Conservation (phyloP, 768 basidiomycete genomes). For the Pleurotus ostreatus region DNA sequence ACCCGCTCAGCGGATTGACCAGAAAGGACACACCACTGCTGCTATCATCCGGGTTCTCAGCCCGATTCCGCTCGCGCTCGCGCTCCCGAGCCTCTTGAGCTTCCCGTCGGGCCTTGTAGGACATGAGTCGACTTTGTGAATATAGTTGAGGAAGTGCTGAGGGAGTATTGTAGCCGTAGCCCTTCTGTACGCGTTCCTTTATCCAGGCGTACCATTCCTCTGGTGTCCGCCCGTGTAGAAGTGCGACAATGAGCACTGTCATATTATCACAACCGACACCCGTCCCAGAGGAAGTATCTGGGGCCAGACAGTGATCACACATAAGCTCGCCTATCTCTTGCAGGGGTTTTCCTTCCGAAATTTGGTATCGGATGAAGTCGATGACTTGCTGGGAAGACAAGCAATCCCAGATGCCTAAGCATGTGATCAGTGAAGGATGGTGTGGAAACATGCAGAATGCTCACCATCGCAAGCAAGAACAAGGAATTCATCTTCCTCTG, state of each 20-base stretch:
- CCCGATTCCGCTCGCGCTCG: constrained; percentile 16
- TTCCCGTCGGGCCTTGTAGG: constrained; percentile 60
- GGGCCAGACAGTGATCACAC: constrained; percentile 91
- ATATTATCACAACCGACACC: constrained; percentile 99
- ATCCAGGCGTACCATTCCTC: constrained; percentile 94
- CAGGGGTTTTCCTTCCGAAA: constrained; percentile 76
- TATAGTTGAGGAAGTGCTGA: constrained; percentile 73
- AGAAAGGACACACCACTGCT: constrained; percentile 27
- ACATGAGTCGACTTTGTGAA: constrained; percentile 54
- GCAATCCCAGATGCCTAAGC: constrained; percentile 97
- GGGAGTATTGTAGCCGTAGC: constrained; percentile 79
- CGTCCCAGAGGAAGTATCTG: constrained; percentile 83
- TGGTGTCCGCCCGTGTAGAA: constrained; percentile 83
- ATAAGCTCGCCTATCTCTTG: constrained; percentile 84
- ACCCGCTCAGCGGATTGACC: constrained; percentile 29
- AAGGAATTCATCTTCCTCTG: constrained; percentile 91
- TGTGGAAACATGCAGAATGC: constrained; percentile 16
- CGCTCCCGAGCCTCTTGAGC: constrained; percentile 49
- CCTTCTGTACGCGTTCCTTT: constrained; percentile 69
- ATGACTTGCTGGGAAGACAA: constrained; percentile 89
- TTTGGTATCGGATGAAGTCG: constrained; percentile 78
- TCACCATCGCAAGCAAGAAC: constrained; percentile 96
- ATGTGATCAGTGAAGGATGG: neutral
- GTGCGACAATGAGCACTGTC: constrained; percentile 89
- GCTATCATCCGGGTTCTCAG: constrained; percentile 20